Conservation (phyloP, 2,329 filamentous ascomycete genomes). For the Paecilomyces formosus region DNA sequence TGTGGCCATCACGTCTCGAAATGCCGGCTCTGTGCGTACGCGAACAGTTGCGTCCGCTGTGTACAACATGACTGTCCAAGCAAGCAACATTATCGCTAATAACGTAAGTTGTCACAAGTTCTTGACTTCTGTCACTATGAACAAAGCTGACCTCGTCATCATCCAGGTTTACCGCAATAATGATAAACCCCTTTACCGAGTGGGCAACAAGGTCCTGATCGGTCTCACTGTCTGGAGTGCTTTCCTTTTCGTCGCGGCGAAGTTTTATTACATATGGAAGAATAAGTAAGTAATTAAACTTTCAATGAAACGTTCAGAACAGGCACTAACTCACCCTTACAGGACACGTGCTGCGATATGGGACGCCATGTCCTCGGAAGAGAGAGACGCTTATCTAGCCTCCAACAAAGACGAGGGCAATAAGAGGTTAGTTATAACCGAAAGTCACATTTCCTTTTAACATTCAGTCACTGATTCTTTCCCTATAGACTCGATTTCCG, state of each 20-base stretch:
- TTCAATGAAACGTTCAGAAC: not conserved
- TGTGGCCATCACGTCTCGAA: slow-evolving; percentile 37
- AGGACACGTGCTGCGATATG: slow-evolving; percentile 29
- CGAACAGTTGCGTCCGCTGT: slow-evolving; percentile 37
- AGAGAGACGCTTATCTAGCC: slow-evolving; percentile 28
- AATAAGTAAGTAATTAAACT: slow-evolving; percentile 26
- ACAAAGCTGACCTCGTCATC: not conserved
- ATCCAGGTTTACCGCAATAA: slow-evolving; percentile 48
- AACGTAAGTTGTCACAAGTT: slow-evolving; percentile 27
- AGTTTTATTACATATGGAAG: slow-evolving; percentile 32
- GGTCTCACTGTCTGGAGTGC: slow-evolving; percentile 45
- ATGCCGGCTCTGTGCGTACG: slow-evolving; percentile 36
- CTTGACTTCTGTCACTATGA: not conserved
- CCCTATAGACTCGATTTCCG: slow-evolving; percentile 28
- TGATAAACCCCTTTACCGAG: slow-evolving; percentile 51
- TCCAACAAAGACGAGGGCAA: slow-evolving; percentile 34
- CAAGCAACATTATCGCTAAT: slow-evolving; percentile 31
- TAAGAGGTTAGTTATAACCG: slow-evolving; percentile 29
- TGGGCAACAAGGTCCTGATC: slow-evolving; percentile 52
- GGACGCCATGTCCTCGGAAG: slow-evolving; percentile 33
- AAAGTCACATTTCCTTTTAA: not conserved
- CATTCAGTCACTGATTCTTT: not conserved
- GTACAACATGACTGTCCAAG: slow-evolving; percentile 42
- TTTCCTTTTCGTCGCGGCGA: slow-evolving; percentile 41
- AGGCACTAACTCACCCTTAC: slow-evolving; percentile 3